A percentile compares a stretch with the other conserved stretches of the same genome.
These are phyloP conservation scores for Coniophora puteana DNA, from an alignment of 1,284 basidiomycete species.

Conservation along the genomic window DNA sequence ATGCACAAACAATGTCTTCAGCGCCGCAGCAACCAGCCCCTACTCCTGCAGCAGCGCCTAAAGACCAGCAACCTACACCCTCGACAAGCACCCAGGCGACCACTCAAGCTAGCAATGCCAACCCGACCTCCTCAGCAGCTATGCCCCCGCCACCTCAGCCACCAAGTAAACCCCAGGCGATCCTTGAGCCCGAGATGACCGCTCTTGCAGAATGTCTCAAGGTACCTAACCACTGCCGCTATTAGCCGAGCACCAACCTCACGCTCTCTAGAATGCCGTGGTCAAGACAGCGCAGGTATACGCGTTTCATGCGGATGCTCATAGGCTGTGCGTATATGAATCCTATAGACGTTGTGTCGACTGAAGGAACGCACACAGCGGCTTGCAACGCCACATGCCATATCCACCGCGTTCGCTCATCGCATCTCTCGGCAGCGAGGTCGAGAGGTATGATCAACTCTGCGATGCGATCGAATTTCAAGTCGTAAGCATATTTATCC, in stretches of 20 bases:
- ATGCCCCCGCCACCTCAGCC: slow-evolving; percentile 64
- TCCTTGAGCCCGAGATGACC: slow-evolving; percentile 61
- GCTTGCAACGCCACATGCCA: slow-evolving; percentile 54
- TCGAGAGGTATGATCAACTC: slow-evolving; percentile 73
- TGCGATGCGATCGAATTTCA: slow-evolving; percentile 72
- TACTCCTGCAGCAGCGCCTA: too few relatives aligned
- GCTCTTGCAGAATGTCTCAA: slow-evolving; percentile 55
- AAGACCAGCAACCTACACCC: too few relatives aligned
- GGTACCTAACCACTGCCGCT: slow-evolving; percentile 30
- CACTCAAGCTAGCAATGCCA: too few relatives aligned
- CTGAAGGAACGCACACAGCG: slow-evolving; percentile 30
- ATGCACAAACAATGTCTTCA: too few relatives aligned
- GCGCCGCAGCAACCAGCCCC: too few relatives aligned
- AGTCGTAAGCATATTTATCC: slow-evolving; percentile 48
- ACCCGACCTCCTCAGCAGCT: too few relatives aligned
- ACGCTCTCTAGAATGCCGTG: slow-evolving; percentile 48
- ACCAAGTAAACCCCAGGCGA: slow-evolving; percentile 39
- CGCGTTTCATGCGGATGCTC: slow-evolving; percentile 59
- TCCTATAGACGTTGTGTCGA: not conserved
- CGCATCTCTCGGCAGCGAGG: slow-evolving; percentile 60
- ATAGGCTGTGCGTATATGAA: slow-evolving; percentile 48
- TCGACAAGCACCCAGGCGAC: too few relatives aligned
- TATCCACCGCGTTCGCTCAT: slow-evolving; percentile 61
- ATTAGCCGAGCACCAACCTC: slow-evolving; percentile 2
- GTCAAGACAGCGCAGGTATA: slow-evolving; percentile 69